Conservation (phyloP, 805 yeast species). For the Pichia rugopelliculosa region DNA sequence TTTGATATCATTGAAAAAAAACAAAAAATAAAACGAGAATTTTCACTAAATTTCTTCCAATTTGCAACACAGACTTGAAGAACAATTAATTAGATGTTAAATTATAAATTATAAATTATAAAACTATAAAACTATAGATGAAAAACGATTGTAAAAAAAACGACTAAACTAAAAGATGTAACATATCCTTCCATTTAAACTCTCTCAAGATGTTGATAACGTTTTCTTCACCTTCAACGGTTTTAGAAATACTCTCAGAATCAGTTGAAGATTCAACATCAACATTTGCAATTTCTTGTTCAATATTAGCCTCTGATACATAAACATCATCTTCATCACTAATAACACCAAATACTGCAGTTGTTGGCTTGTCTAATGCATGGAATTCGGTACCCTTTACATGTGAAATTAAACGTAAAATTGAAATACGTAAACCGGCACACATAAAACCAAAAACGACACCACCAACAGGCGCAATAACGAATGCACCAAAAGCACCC, state of each 20-base stretch:
- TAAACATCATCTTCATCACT: conserved; percentile 8
- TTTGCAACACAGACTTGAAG: no score
- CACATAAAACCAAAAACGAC: conserved; percentile 47
- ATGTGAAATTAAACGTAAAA: conserved; percentile 28
- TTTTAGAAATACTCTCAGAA: background rate
- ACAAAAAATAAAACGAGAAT: no score
- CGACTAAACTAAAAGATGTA: conserved; percentile 11
- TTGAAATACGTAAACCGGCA: conserved; percentile 41
- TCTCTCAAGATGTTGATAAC: conserved; percentile 11
- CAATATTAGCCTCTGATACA: conserved; percentile 11
- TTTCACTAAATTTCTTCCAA: no score
- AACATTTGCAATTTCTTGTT: conserved; percentile 3
- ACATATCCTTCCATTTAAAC: conserved; percentile 9
- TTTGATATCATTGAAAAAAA: no score
- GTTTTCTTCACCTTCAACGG: background rate
- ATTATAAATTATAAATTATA: background rate
- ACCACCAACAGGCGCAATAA: conserved; percentile 82
- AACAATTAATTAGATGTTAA: no score
- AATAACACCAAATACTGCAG: conserved; percentile 14
- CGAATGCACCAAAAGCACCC: conserved; percentile 94
- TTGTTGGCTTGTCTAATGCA: conserved; percentile 35
- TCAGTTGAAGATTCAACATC: conserved; percentile 11
- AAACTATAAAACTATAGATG: background rate
- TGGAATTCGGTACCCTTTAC: conserved; percentile 34
- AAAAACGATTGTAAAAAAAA: background rate